Evolutionary conservation across 345 rosid species (phyloP).

Genomic region (Gossypium australe): DNA sequence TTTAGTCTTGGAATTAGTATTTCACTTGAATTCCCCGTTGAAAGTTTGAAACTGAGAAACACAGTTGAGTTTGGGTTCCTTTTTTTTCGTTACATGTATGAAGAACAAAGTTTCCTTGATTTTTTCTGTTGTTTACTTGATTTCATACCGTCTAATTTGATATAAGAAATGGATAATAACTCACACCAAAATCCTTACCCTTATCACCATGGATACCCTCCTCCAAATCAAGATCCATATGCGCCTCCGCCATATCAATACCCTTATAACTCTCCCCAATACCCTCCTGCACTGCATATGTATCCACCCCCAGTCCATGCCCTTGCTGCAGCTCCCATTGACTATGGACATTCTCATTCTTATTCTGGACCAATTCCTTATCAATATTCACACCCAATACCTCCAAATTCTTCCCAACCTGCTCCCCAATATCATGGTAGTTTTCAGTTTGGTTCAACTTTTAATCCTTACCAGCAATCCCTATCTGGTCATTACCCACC

Average conservation of each 20-base stretch:
- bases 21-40: slow-evolving; percentile 1
- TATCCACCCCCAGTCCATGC: slow-evolving; percentile 14
- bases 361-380: slow-evolving; percentile 27
- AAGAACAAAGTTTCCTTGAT: background rate
- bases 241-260: slow-evolving; percentile 25
- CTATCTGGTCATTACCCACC: slow-evolving; percentile 29
- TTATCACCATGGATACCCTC: slow-evolving; percentile 46
- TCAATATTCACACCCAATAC: slow-evolving; percentile 24
- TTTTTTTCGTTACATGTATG: slow-evolving; percentile 6
- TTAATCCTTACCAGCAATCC: slow-evolving; percentile 37
- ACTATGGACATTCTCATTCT: slow-evolving; percentile 17
- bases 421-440: slow-evolving; percentile 38
- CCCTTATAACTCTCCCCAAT: slow-evolving; percentile 23
- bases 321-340: slow-evolving; percentile 36
- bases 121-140: background rate
- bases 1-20: background rate
- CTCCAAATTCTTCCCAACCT: slow-evolving; percentile 24
- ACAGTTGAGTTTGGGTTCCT: background rate
- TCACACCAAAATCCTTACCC: slow-evolving; percentile 45
- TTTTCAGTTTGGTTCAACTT: slow-evolving; percentile 40
- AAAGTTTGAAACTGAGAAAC: background rate
- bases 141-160: slow-evolving; percentile 4
- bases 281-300: slow-evolving; percentile 32
- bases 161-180: slow-evolving; percentile 36
- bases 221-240: slow-evolving; percentile 49